phyloP scores from a whole-genome alignment of 2,329 filamentous ascomycete species.

The Elsinoe arachidis region DNA sequence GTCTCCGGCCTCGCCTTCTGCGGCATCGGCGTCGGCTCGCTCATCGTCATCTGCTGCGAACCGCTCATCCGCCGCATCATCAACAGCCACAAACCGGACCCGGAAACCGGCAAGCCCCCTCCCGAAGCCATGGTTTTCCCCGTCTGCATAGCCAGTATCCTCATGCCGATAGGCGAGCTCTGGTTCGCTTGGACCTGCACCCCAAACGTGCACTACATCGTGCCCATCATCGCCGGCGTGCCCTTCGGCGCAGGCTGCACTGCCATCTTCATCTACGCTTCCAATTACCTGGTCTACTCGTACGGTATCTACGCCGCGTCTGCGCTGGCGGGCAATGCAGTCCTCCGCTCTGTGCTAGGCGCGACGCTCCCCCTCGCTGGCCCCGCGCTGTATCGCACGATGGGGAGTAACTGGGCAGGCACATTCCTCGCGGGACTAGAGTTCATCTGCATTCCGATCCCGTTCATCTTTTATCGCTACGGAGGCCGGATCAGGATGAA shows the following conservation, averaged over 20 bases:
- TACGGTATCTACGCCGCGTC: constrained; percentile 78
- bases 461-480: constrained; percentile 65
- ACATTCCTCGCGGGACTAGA: constrained; percentile 68
- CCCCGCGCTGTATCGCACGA: constrained; percentile 56
- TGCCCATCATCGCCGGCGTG: constrained; percentile 67
- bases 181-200: constrained; percentile 85
- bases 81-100: constrained; percentile 65
- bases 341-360: constrained; percentile 64
- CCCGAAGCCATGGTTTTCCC: constrained; percentile 77
- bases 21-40: constrained; percentile 55
- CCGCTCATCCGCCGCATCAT: constrained; percentile 70
- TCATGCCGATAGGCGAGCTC: constrained; percentile 70
- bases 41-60: constrained; percentile 46
- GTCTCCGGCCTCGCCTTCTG: constrained; percentile 69
- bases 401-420: constrained; percentile 71
- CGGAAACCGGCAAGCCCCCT: constrained; percentile 60
- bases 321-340: constrained; percentile 70
- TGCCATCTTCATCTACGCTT: constrained; percentile 71
- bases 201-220: constrained; percentile 75
- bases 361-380: constrained; percentile 71
- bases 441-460: constrained; percentile 66
- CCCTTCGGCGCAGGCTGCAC: constrained; percentile 72
- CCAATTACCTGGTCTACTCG: constrained; percentile 68
- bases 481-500: constrained; percentile 48
- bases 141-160: constrained; percentile 66